phyloP scores from a whole-genome alignment of 2,329 filamentous ascomycete genomes.

The Talaromyces islandicus region DNA sequence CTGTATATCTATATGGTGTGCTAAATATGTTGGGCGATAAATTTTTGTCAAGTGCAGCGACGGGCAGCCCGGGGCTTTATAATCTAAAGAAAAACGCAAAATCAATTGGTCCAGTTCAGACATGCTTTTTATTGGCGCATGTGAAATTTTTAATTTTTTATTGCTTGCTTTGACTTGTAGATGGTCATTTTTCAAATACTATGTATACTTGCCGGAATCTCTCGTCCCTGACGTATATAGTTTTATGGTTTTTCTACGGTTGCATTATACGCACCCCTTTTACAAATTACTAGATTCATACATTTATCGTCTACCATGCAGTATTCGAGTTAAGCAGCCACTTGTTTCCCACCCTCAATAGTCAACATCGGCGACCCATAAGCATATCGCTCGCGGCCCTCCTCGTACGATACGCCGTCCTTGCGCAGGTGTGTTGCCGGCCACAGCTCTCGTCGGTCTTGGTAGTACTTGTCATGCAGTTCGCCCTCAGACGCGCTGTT shows the following conservation, averaged over 20 bases:
- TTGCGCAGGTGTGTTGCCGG: slow-evolving; percentile 36
- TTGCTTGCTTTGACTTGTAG: neutral
- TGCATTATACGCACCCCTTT: neutral
- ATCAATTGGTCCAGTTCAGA: neutral
- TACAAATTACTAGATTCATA: neutral
- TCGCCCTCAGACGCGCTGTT: slow-evolving; percentile 35
- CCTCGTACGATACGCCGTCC: slow-evolving; percentile 28
- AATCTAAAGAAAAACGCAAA: neutral
- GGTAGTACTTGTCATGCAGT: slow-evolving; percentile 39
- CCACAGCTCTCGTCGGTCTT: slow-evolving; percentile 34
- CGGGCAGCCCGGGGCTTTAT: neutral
- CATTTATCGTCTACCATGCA: neutral
- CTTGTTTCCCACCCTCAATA: slow-evolving; percentile 17
- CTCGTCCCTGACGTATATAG: neutral
- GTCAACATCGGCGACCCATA: slow-evolving; percentile 36
- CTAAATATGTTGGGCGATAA: neutral
- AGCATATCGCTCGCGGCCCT: slow-evolving; percentile 28
- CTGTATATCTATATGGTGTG: neutral
- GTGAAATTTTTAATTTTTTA: neutral
- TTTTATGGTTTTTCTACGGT: too few species aligned
- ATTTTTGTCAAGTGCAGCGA: neutral
- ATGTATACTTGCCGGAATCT: neutral
- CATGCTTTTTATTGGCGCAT: neutral
- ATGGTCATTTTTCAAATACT: neutral
- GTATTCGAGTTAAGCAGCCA: neutral